A percentile compares a stretch with the other conserved stretches of the same genome.
phyloP scores from a whole-genome alignment of 73 alveolate species.

The Blepharisma japonicum region DNA sequence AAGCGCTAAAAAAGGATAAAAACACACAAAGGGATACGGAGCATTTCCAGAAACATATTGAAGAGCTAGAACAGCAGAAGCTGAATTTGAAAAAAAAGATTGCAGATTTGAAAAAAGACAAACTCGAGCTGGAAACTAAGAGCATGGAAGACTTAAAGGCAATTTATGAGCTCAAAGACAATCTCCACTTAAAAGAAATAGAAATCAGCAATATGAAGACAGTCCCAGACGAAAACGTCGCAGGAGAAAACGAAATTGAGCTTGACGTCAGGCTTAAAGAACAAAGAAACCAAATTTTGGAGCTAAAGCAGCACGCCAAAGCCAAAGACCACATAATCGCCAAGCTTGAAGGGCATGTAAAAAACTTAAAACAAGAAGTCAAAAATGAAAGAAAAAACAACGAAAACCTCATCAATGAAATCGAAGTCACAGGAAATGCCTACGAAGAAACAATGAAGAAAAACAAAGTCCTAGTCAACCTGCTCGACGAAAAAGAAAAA shows the following conservation, averaged over 20 bases:
- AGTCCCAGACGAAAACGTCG: neutral
- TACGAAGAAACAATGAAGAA: conserved; percentile 14
- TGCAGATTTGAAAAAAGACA: neutral
- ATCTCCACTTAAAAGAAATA: conserved; percentile 1
- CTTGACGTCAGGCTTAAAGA: conserved; percentile 5
- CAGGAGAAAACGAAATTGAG: neutral
- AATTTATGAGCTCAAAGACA: neutral
- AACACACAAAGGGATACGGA: neutral
- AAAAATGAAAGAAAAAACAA: conserved; percentile 17
- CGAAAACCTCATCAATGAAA: neutral
- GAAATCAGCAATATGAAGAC: neutral
- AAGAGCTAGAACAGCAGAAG: conserved; percentile 20
- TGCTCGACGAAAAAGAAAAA: neutral
- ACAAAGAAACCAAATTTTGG: neutral
- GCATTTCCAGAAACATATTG: neutral
- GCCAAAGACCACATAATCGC: neutral
- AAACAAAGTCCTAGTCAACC: neutral
- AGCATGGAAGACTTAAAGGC: neutral
- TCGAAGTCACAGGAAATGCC: conserved; percentile 29
- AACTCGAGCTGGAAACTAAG: neutral
- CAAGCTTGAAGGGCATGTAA: neutral
- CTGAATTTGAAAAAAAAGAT: neutral
- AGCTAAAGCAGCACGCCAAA: neutral
- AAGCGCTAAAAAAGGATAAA: neutral
- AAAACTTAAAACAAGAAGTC: neutral